Conservation (phyloP, 2,329 filamentous ascomycete genomes). For the Microdochium nivale region DNA sequence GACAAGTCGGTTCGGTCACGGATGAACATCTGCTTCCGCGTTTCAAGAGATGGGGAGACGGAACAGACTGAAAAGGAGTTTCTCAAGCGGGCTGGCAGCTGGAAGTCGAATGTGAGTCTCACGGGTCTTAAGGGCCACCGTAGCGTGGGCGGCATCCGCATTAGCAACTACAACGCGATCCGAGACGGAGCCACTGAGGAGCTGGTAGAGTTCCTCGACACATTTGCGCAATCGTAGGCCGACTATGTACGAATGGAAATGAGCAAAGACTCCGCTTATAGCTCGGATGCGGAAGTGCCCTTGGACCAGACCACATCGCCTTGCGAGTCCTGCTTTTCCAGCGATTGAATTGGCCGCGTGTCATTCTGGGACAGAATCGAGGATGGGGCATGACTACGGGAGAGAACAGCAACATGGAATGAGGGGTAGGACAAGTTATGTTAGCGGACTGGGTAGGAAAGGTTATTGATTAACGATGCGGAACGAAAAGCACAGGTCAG, state of each 20-base stretch:
- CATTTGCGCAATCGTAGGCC: conserved; percentile 35
- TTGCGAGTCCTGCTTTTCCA: background rate
- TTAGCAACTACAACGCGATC: conserved; percentile 85
- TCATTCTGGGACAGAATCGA: too few relatives aligned
- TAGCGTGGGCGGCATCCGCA: conserved; percentile 76
- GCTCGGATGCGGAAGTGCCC: background rate
- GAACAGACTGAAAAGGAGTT: conserved; percentile 73
- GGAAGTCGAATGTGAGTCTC: conserved; percentile 37
- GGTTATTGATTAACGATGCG: background rate
- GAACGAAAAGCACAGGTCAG: too few relatives aligned
- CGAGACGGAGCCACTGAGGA: conserved; percentile 58
- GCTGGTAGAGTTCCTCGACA: conserved; percentile 53
- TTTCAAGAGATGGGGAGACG: conserved; percentile 49
- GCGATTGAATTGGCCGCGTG: background rate
- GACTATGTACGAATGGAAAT: background rate
- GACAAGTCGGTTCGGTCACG: conserved; percentile 67
- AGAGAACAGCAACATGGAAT: too few relatives aligned
- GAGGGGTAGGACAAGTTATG: background rate
- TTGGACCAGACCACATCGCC: background rate
- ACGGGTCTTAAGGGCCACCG: conserved; percentile 84
- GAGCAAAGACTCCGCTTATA: background rate
- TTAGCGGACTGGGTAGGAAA: background rate
- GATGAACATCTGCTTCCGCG: conserved; percentile 94
- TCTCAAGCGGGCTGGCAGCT: conserved; percentile 59
- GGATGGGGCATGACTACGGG: too few relatives aligned